These are phyloP conservation scores for Fonsecaea multimorphosa DNA, from an alignment of 2,329 filamentous ascomycete species.

Conservation along the genomic window DNA sequence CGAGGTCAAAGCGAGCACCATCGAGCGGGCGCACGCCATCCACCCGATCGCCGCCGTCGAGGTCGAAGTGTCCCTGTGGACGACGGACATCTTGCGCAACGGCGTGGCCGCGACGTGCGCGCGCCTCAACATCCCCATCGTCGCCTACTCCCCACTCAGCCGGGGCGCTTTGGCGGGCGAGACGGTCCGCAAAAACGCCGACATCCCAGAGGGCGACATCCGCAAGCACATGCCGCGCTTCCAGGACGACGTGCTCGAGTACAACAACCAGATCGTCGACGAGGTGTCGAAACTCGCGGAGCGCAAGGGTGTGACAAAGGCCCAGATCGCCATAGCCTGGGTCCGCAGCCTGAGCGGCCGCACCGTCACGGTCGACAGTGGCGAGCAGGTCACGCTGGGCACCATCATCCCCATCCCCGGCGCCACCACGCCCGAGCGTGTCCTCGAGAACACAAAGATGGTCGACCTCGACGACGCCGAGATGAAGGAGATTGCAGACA, in stretches of 20 bases:
- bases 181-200: slow-evolving; percentile 50
- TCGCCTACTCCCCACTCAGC: slow-evolving; percentile 66
- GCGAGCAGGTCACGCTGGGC: slow-evolving; percentile 30
- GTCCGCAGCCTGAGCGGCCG: slow-evolving; percentile 50
- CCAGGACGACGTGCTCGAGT: slow-evolving; percentile 56
- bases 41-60: slow-evolving; percentile 65
- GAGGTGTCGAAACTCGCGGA: slow-evolving; percentile 53
- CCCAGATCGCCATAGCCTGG: slow-evolving; percentile 60
- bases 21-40: slow-evolving; percentile 55
- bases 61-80: slow-evolving; percentile 65
- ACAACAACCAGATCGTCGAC: slow-evolving; percentile 58
- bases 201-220: slow-evolving; percentile 57
- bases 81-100: slow-evolving; percentile 63
- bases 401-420: slow-evolving; percentile 54
- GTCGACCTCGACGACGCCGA: slow-evolving; percentile 54
- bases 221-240: slow-evolving; percentile 56
- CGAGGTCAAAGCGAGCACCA: slow-evolving; percentile 54
- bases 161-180: slow-evolving; percentile 62
- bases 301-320: slow-evolving; percentile 52
- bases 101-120: slow-evolving; percentile 63
- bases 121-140: slow-evolving; percentile 63
- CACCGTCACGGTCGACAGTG: slow-evolving; percentile 29
- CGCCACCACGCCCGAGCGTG: slow-evolving; percentile 45
- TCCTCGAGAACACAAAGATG: slow-evolving; percentile 49
- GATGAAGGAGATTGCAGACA: slow-evolving; percentile 59